A percentile compares a stretch with the other conserved stretches of the same genome.
Evolutionary conservation across 371 early-diverging fungal genomes (phyloP).

Genomic region (Mortierella sp.): DNA sequence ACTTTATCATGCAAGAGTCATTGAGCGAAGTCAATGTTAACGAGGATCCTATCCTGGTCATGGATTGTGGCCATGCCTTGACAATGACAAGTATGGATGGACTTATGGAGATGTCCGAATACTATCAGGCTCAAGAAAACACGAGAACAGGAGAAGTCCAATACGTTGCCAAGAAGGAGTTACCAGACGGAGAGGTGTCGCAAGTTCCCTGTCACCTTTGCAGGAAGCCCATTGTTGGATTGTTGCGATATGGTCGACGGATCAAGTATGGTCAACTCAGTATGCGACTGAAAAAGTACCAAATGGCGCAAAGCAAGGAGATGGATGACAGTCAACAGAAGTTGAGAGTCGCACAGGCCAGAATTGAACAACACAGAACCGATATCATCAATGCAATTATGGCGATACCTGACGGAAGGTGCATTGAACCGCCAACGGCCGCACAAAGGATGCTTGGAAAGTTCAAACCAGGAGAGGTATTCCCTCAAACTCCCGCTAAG

Average conservation of each 20-base stretch:
- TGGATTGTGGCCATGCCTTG: conserved; percentile 59
- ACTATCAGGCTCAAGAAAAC: conserved; percentile 30
- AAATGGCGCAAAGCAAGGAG: no score
- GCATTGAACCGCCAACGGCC: background rate
- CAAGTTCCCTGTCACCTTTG: no score
- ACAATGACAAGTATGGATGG: conserved; percentile 60
- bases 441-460: conserved; percentile 6
- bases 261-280: no score
- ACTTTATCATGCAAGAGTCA: conserved; percentile 50
- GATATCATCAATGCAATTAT: no score
- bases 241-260: no score
- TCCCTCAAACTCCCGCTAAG: conserved; percentile 13
- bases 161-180: background rate
- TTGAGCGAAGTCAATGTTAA: conserved; percentile 55
- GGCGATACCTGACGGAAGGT: background rate
- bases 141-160: conserved; percentile 40
- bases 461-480: background rate
- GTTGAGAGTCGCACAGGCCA: no score
- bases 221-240: no score
- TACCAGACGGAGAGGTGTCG: no score
- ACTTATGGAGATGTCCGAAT: conserved; percentile 49
- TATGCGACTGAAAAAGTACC: no score
- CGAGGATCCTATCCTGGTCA: conserved; percentile 55
- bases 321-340: no score
- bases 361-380: no score